Evolutionary conservation across 495 filamentous ascomycete genomes (phyloP).

Genomic region (Chaetomium cochliodes): DNA sequence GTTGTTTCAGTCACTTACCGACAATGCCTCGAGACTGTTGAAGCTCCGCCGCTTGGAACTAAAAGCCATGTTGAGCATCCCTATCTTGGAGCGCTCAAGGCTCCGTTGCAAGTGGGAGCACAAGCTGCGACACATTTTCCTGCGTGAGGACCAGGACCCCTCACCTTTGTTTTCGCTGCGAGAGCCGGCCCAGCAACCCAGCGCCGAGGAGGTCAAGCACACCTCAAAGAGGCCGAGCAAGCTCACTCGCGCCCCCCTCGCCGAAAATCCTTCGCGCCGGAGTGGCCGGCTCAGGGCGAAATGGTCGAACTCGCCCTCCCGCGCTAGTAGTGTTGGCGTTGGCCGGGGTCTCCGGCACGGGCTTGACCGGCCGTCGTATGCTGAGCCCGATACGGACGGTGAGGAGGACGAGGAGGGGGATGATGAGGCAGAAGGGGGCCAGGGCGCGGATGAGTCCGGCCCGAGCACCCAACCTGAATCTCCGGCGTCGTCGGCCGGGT

Average conservation of each 20-base stretch:
- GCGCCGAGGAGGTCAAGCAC: not conserved
- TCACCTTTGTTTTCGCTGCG: constrained; percentile 36
- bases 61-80: constrained; percentile 68
- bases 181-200: constrained; percentile 15
- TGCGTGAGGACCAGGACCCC: constrained; percentile 55
- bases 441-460: not conserved
- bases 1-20: constrained; percentile 73
- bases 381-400: constrained; percentile 39
- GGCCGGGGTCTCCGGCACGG: constrained; percentile 22
- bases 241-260: not conserved
- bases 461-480: not conserved
- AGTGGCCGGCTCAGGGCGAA: constrained; percentile 31
- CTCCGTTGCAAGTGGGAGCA: constrained; percentile 72
- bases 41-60: constrained; percentile 66
- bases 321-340: constrained; percentile 26
- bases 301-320: constrained; percentile 24
- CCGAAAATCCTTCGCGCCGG: constrained; percentile 21
- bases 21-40: constrained; percentile 60
- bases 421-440: not conserved
- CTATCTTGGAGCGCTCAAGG: constrained; percentile 72
- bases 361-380: constrained; percentile 29
- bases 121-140: constrained; percentile 62
- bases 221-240: not conserved
- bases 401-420: constrained; percentile 25
- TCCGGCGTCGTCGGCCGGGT: not conserved